phyloP scores from a whole-genome alignment of 2,329 filamentous ascomycete species.

The Fusarium guadeloupense region DNA sequence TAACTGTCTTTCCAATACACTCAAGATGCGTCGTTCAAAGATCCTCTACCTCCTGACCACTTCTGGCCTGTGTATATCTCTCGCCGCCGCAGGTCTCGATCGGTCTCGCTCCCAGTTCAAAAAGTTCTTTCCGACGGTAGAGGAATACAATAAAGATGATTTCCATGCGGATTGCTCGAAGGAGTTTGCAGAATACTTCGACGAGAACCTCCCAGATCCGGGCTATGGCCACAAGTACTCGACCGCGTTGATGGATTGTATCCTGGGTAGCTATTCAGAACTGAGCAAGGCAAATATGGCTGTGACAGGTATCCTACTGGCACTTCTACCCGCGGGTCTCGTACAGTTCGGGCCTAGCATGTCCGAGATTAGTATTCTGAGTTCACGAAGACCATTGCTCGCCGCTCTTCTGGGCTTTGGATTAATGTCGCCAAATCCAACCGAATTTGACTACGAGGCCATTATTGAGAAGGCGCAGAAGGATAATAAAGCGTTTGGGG shows the following conservation, averaged over 20 bases:
- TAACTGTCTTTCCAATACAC: not conserved
- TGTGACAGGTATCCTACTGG: conserved; percentile 15
- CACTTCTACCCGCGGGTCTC: conserved; percentile 16
- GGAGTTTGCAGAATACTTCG: conserved; percentile 16
- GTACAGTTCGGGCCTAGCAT: conserved; percentile 24
- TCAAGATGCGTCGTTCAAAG: conserved; percentile 10
- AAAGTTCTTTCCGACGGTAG: conserved; percentile 14
- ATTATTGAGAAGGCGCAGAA: conserved; percentile 12
- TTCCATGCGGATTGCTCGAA: conserved; percentile 5
- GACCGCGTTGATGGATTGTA: conserved; percentile 2
- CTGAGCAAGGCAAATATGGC: conserved; percentile 22
- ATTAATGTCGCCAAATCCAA: conserved; percentile 21
- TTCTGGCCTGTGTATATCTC: conserved; percentile 3
- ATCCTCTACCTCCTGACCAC: conserved; percentile 10
- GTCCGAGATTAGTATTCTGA: conserved; percentile 21
- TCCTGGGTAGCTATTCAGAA: conserved; percentile 11
- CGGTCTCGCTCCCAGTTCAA: conserved; percentile 15
- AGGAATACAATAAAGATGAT: not conserved
- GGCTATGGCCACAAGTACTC: conserved; percentile 1
- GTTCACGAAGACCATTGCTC: conserved; percentile 14
- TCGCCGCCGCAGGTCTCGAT: not conserved
- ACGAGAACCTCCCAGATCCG: conserved; percentile 13
- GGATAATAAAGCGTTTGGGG: not conserved
- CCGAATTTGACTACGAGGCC: conserved; percentile 12
- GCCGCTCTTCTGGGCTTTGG: conserved; percentile 18